A percentile compares a stretch with the other conserved stretches of the same genome.
phyloP scores from a whole-genome alignment of 2,329 filamentous ascomycete genomes.

The Elsinoe fawcettii region DNA sequence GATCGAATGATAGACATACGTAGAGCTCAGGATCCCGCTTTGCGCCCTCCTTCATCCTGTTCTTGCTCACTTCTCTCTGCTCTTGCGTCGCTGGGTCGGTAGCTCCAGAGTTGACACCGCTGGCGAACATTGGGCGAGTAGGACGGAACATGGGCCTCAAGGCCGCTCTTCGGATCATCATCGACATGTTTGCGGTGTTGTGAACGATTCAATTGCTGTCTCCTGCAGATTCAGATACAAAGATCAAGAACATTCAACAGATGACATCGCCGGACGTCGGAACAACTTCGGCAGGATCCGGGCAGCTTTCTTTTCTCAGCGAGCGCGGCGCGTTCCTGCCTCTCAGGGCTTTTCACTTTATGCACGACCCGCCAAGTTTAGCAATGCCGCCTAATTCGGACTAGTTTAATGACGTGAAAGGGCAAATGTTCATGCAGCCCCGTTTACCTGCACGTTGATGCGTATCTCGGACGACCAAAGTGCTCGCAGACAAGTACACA shows the following conservation, averaged over 20 bases:
- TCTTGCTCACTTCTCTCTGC: slow-evolving; percentile 30
- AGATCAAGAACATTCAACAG: slow-evolving; percentile 5
- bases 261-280: slow-evolving; percentile 14
- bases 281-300: slow-evolving; percentile 14
- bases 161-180: slow-evolving; percentile 39
- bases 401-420: slow-evolving; percentile 12
- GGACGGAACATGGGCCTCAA: slow-evolving; percentile 32
- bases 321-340: neutral
- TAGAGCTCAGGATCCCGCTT: slow-evolving; percentile 68
- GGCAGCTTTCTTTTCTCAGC: neutral
- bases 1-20: slow-evolving; percentile 41
- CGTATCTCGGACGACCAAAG: slow-evolving; percentile 13
- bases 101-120: slow-evolving; percentile 34
- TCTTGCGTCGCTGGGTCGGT: slow-evolving; percentile 40
- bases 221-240: neutral
- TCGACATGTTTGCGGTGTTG: slow-evolving; percentile 34
- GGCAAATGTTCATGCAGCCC: slow-evolving; percentile 12
- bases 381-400: neutral
- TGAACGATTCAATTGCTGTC: slow-evolving; percentile 6
- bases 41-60: slow-evolving; percentile 53
- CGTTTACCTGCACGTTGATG: slow-evolving; percentile 7
- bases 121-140: slow-evolving; percentile 36
- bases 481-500: slow-evolving; percentile 11
- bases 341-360: slow-evolving; percentile 6
- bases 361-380: neutral